Base-by-base conservation (phyloP, 306 rosid species). In the Quercus gilva region DNA sequence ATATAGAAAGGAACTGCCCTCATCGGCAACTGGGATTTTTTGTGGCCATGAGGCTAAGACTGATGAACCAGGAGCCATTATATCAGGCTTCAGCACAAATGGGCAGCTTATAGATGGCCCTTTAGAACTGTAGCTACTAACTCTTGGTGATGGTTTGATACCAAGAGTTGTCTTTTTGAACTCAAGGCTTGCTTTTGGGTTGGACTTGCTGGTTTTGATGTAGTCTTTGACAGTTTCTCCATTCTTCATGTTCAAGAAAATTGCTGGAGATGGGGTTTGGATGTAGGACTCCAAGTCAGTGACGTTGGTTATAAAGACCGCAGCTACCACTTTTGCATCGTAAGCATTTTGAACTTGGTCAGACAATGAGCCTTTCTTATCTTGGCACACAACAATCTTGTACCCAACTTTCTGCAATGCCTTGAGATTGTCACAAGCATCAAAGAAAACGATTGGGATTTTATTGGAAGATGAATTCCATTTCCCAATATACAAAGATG, bases 41-140 rank as follows among this genome's bases (percentile, higher is more conserved):
- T 2, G 10, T 10, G 98, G 97, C 97, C 98, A 94, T 61, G 96
- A 86, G 14, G 98, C 98, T 74, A 94, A 70, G 76, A 92, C 56
- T 37, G 55, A 81, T 10, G 92, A 58, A 19, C 98, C 98, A 1
- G 97, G 98, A 63, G 94, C 43, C 43, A 35, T 35, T 35, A 35
- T 35, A 8, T 35, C 43, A 35, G 43, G 43, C 43, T 35, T 35
- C 98, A 94, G 68, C 69, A 91, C 87, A 65, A 52, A 77, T 13
- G 94, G 94, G 73, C 87, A 90, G 76, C 89, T 88, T 7, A 10
- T 73, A 18, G 98, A 92, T 43, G 97, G 98, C 5, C 97, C 97
- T 83, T 97, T 77, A 0, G 94, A 89, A 61, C 94, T 92, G 79
- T 90, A 94, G 56, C 2, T 14, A 33, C 90, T 92, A 21, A 87